phyloP scores from a whole-genome alignment of 139 green algal species.

The Coccomyxa sp. region DNA sequence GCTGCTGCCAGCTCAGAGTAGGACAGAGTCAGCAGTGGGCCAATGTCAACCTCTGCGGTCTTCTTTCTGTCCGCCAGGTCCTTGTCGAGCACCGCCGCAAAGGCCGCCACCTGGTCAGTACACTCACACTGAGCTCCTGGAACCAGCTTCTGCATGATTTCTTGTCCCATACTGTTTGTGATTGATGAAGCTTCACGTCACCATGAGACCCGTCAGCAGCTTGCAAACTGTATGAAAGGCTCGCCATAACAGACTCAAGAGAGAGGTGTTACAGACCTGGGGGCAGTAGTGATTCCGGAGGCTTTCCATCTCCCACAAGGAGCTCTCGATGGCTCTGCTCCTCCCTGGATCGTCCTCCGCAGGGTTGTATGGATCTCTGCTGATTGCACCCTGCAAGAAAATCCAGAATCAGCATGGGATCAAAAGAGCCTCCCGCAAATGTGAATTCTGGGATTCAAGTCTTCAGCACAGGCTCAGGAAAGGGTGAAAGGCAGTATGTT shows the following conservation, averaged over 20 bases:
- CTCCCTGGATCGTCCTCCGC: conserved; percentile 60
- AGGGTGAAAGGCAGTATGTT: too few relatives aligned
- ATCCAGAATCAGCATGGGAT: too few relatives aligned
- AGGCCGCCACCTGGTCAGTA: conserved; percentile 72
- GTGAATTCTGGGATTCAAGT: too few relatives aligned
- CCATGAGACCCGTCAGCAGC: not conserved
- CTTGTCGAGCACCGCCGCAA: conserved; percentile 70
- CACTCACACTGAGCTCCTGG: not conserved
- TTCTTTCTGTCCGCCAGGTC: conserved; percentile 76
- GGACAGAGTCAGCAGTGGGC: conserved; percentile 41
- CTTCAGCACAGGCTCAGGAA: too few relatives aligned
- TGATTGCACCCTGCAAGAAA: conserved; percentile 2
- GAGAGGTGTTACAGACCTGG: conserved; percentile 41
- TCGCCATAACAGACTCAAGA: not conserved
- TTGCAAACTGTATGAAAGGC: not conserved
- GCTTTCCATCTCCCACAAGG: conserved; percentile 90
- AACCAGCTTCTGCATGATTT: not conserved
- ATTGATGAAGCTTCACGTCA: not conserved
- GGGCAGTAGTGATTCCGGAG: conserved; percentile 81
- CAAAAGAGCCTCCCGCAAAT: too few relatives aligned
- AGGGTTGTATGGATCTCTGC: conserved; percentile 54
- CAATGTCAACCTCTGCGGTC: conserved; percentile 77
- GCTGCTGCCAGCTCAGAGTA: conserved; percentile 67
- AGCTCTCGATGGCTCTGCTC: conserved; percentile 82
- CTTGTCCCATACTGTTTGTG: not conserved